Conservation (phyloP, 2,329 filamentous ascomycete species). For the Aureobasidium vineae region DNA sequence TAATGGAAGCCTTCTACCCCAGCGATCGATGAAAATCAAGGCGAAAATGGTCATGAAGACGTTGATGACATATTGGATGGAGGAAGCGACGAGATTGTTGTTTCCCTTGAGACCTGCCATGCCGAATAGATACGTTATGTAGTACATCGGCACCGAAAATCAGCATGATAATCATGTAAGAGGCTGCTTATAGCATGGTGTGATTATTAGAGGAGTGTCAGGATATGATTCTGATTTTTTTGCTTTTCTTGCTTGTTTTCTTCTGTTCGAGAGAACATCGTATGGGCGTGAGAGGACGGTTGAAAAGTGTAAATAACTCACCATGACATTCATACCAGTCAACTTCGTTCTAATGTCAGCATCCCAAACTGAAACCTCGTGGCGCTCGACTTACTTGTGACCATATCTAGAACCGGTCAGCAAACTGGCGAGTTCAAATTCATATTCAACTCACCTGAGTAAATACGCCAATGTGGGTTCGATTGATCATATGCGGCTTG, state of each 20-base stretch:
- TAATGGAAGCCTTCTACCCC: slow-evolving; percentile 68
- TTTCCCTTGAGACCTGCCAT: slow-evolving; percentile 63
- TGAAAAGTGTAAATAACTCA: slow-evolving; percentile 44
- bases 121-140: slow-evolving; percentile 60
- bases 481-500: slow-evolving; percentile 68
- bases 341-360: neutral
- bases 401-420: neutral
- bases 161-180: too few species aligned
- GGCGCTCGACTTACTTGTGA: neutral
- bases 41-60: slow-evolving; percentile 75
- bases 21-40: slow-evolving; percentile 69
- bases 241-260: too few species aligned
- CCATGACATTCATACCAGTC: neutral
- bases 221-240: too few species aligned
- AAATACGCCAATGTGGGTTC: slow-evolving; percentile 68
- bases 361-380: neutral
- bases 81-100: slow-evolving; percentile 62
- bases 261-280: too few species aligned
- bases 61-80: slow-evolving; percentile 76
- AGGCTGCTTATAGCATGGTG: too few species aligned
- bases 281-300: slow-evolving; percentile 54
- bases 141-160: slow-evolving; percentile 41
- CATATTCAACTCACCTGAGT: slow-evolving; percentile 71
- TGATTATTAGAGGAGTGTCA: too few species aligned
- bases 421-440: too few species aligned